Conservation (phyloP, 176 grass and related monocot genomes). For the Hordeum marinum region DNA sequence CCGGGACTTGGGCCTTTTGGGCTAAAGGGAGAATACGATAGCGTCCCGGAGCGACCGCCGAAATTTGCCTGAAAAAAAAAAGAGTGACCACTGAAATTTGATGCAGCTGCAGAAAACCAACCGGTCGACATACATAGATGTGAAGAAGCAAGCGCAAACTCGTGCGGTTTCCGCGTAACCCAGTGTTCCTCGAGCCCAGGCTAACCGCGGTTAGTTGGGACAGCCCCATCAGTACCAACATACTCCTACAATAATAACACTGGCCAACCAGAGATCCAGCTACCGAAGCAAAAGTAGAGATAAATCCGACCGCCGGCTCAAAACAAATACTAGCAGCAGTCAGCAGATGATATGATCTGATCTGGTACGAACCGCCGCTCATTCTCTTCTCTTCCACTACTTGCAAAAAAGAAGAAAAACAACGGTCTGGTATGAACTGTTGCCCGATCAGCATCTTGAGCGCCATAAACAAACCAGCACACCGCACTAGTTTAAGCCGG, state of each 20-base stretch:
- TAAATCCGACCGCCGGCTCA: background rate
- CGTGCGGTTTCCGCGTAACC: too few species aligned
- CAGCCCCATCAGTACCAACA: background rate
- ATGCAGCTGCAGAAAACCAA: too few species aligned
- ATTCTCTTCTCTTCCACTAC: too few species aligned
- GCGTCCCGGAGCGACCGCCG: too few species aligned
- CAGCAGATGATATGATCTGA: background rate
- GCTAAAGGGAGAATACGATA: too few species aligned
- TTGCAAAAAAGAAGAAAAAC: background rate
- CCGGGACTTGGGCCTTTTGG: background rate
- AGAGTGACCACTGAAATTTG: too few species aligned
- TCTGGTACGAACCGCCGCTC: background rate
- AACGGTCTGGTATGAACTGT: constrained; percentile 26
- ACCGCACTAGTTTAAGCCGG: background rate
- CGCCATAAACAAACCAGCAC: background rate
- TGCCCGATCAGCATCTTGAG: background rate
- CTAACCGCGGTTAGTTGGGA: constrained; percentile 18
- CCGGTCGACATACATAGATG: too few species aligned
- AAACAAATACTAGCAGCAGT: background rate
- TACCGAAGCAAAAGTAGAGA: background rate
- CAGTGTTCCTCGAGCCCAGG: background rate
- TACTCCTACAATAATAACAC: background rate
- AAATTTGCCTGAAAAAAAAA: too few species aligned
- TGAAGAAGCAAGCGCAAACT: too few species aligned
- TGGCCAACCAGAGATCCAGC: background rate